A percentile compares a stretch with the other conserved stretches of the same genome.
phyloP scores from a whole-genome alignment of 768 basidiomycete species.

The Chlorophyllum brunneum region DNA sequence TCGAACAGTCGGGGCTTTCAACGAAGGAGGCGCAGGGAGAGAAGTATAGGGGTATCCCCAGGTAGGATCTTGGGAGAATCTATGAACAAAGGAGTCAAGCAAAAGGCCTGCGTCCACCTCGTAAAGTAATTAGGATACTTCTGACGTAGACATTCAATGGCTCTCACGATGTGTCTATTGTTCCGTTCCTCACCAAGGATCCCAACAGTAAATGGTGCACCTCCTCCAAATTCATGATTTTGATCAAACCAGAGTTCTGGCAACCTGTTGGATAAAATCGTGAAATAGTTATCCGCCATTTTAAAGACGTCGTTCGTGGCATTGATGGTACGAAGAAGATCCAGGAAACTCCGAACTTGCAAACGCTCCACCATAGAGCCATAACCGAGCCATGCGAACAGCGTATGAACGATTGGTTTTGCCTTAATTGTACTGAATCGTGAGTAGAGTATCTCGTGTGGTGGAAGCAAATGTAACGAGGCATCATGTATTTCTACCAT shows the following conservation, averaged over 20 bases:
- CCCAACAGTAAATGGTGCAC: constrained; percentile 60
- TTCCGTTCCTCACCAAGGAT: constrained; percentile 56
- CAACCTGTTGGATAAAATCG: constrained; percentile 49
- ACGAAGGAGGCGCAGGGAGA: constrained; percentile 14
- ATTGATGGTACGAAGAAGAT: constrained; percentile 40
- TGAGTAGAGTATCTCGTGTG: constrained; percentile 57
- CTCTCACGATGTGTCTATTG: constrained; percentile 52
- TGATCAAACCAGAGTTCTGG: constrained; percentile 65
- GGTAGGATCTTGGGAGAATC: not conserved
- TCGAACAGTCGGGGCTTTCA: constrained; percentile 18
- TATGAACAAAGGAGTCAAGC: constrained; percentile 31
- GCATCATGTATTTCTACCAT: constrained; percentile 23
- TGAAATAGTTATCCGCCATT: constrained; percentile 73
- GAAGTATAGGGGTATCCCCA: constrained; percentile 22
- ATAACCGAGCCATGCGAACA: constrained; percentile 67
- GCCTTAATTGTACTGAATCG: constrained; percentile 41
- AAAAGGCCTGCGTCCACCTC: constrained; percentile 45
- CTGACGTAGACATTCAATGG: not conserved
- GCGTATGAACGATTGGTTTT: constrained; percentile 38
- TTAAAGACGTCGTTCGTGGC: constrained; percentile 45
- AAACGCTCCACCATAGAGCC: constrained; percentile 50
- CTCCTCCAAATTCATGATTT: constrained; percentile 56
- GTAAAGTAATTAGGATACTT: not conserved
- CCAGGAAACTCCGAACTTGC: constrained; percentile 42
- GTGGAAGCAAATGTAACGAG: constrained; percentile 53